phyloP scores from a whole-genome alignment of 1,139 yeast species.

The Casaregolazyma lundiana region DNA sequence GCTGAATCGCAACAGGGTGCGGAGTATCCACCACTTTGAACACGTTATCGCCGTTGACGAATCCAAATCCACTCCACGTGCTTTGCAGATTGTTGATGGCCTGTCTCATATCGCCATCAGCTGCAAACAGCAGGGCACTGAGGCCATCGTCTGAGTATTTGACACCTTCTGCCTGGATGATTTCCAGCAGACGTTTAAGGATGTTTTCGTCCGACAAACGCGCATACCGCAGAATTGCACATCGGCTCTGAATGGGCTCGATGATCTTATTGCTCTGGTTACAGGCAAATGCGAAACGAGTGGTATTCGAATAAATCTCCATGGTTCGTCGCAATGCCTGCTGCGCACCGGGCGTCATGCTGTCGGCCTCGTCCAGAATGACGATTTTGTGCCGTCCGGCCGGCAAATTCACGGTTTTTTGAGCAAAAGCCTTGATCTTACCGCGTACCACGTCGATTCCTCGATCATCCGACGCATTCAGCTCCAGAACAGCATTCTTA shows the following conservation, averaged over 20 bases:
- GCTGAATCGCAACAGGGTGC: conserved; percentile 80
- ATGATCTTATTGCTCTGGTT: conserved; percentile 91
- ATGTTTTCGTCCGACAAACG: conserved; percentile 83
- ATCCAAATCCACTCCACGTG: conserved; percentile 89
- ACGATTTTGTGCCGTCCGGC: conserved; percentile 81
- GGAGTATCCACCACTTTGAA: conserved; percentile 96
- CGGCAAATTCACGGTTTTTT: conserved; percentile 73
- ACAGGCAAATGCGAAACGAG: conserved; percentile 97
- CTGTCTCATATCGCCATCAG: conserved; percentile 99
- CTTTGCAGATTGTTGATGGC: conserved; percentile 92
- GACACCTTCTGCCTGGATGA: conserved; percentile 65
- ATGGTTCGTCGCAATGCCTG: conserved; percentile 95
- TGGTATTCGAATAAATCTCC: conserved; percentile 92
- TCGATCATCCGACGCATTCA: conserved; percentile 95
- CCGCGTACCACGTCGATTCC: conserved; percentile 94
- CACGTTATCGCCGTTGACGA: conserved; percentile 86
- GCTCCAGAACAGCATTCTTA: conserved; percentile 80
- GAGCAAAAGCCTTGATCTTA: conserved; percentile 91
- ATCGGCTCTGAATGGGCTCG: conserved; percentile 94
- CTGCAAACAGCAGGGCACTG: conserved; percentile 90
- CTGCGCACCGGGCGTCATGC: conserved; percentile 99
- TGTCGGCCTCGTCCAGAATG: conserved; percentile 91
- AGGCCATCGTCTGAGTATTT: conserved; percentile 85
- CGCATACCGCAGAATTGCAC: conserved; percentile 86
- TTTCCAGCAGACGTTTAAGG: conserved; percentile 66